Percentiles rank a stretch among this genome's conserved stretches.
phyloP scores from a whole-genome alignment of 2,329 filamentous ascomycete species.

The Cladosporium cucumerinum region DNA sequence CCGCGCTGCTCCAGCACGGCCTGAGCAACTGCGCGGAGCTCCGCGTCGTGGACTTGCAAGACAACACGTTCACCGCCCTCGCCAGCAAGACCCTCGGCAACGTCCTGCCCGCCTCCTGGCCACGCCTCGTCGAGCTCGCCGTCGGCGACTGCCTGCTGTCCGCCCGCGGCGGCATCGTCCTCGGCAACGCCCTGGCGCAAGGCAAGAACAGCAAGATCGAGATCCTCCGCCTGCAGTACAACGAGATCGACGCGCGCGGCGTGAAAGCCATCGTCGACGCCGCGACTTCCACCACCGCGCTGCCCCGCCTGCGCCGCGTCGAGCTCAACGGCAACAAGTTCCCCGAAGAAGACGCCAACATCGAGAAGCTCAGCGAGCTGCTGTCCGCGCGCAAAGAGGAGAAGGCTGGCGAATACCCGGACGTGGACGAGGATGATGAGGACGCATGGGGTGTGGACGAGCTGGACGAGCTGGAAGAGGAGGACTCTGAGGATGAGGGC shows the following conservation, averaged over 20 bases:
- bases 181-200: constrained; percentile 69
- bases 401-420: constrained; percentile 50
- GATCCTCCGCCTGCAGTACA: constrained; percentile 82
- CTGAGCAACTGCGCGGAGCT: constrained; percentile 67
- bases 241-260: constrained; percentile 80
- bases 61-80: constrained; percentile 88
- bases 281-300: constrained; percentile 52
- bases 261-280: constrained; percentile 69
- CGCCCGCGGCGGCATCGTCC: constrained; percentile 68
- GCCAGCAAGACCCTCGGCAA: constrained; percentile 76
- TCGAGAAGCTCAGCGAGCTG: constrained; percentile 62
- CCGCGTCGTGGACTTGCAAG: constrained; percentile 82
- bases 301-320: constrained; percentile 77
- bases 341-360: constrained; percentile 72
- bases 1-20: constrained; percentile 73
- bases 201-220: constrained; percentile 78
- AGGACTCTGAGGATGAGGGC: constrained; percentile 56
- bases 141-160: constrained; percentile 85
- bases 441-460: constrained; percentile 83
- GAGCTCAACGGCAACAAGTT: constrained; percentile 98
- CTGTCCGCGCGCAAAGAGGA: constrained; percentile 53
- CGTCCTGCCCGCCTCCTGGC: constrained; percentile 68
- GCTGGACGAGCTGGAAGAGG: constrained; percentile 79
- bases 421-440: constrained; percentile 65
- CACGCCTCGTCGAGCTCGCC: constrained; percentile 73